Evolutionary conservation across 2,329 filamentous ascomycete species (phyloP).

Genomic region (Colletotrichum camelliae): DNA sequence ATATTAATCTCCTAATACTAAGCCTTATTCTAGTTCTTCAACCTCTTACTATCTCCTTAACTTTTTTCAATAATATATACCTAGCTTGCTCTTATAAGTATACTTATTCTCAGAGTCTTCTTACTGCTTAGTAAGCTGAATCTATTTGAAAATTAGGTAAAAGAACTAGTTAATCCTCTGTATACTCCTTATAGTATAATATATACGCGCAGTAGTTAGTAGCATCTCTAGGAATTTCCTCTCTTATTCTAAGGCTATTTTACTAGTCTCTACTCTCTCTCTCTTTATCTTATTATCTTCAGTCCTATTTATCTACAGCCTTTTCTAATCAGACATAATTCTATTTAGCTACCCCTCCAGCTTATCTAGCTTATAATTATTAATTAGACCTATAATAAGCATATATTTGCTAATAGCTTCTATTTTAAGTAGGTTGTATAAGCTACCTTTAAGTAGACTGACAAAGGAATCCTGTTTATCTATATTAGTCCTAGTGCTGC

Average conservation of each 20-base stretch:
- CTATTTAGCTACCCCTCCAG: neutral
- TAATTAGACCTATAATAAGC: neutral
- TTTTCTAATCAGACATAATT: neutral
- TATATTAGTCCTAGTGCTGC: neutral
- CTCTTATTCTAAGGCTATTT: neutral
- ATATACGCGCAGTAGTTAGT: neutral
- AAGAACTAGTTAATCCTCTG: neutral
- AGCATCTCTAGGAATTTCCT: neutral
- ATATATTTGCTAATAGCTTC: neutral
- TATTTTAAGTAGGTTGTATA: neutral
- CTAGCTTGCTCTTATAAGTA: neutral
- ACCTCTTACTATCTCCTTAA: too few relatives aligned
- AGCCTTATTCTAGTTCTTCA: too few relatives aligned
- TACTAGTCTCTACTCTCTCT: neutral
- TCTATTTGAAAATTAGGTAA: neutral
- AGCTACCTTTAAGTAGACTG: neutral
- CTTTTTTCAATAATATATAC: neutral
- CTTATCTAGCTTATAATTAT: neutral
- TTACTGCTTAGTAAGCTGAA: neutral
- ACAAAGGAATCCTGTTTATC: neutral
- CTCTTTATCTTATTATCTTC: neutral
- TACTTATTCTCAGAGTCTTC: neutral
- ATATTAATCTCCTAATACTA: too few relatives aligned
- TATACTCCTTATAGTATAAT: neutral
- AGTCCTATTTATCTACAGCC: neutral